Conservation (phyloP, 768 basidiomycete genomes). For the Suillus paluster region DNA sequence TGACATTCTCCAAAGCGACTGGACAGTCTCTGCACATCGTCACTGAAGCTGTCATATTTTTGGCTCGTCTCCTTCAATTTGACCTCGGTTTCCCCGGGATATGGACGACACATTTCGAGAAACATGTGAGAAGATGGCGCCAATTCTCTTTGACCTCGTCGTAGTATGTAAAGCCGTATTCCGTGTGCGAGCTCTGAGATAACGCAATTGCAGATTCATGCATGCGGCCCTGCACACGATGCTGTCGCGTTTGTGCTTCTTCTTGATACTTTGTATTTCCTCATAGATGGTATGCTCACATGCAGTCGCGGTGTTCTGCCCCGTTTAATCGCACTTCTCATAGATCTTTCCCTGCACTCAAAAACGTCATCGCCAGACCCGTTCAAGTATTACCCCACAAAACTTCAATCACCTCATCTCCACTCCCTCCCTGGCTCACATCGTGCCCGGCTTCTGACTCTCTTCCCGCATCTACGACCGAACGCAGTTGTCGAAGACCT, state of each 20-base stretch:
- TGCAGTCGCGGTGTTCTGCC: background rate
- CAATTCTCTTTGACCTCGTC: conserved; percentile 50
- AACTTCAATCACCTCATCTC: conserved; percentile 55
- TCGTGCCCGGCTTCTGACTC: conserved; percentile 56
- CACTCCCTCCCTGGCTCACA: conserved; percentile 58
- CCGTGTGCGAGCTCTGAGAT: conserved; percentile 13
- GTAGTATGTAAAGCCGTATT: conserved; percentile 46
- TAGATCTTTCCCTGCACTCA: conserved; percentile 66
- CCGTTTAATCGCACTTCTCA: conserved; percentile 2
- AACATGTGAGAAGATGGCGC: conserved; percentile 45
- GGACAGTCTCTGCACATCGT: conserved; percentile 29
- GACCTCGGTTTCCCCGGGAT: conserved; percentile 63
- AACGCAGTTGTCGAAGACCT: conserved; percentile 59
- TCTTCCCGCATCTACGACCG: conserved; percentile 61
- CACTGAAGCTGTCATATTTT: conserved; percentile 53
- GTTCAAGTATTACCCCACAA: conserved; percentile 65
- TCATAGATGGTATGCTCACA: conserved; percentile 65
- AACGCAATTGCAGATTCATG: conserved; percentile 50
- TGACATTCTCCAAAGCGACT: conserved; percentile 32
- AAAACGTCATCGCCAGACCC: conserved; percentile 59
- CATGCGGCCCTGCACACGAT: conserved; percentile 56
- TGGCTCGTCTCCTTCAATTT: conserved; percentile 75
- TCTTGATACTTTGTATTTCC: conserved; percentile 73
- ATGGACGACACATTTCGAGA: conserved; percentile 61
- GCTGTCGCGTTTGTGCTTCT: conserved; percentile 65